A percentile compares a stretch with the other conserved stretches of the same genome.
phyloP scores from a whole-genome alignment of 2,329 filamentous ascomycete species.

The Fonsecaea multimorphosa region DNA sequence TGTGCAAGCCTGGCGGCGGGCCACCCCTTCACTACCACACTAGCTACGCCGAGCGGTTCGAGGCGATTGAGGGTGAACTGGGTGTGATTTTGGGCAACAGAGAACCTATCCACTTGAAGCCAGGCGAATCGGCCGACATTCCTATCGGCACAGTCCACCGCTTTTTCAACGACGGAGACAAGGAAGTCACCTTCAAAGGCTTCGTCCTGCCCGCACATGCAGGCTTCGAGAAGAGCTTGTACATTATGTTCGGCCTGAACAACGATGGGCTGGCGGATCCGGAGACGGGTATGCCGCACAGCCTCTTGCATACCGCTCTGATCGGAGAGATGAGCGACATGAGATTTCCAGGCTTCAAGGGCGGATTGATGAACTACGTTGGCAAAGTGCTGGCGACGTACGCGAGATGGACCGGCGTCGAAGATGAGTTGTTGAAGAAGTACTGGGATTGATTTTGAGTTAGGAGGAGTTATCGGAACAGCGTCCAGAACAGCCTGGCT shows the following conservation, averaged over 20 bases:
- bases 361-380: conserved; percentile 26
- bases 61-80: conserved; percentile 18
- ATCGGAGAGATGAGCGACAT: conserved; percentile 31
- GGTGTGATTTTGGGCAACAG: conserved; percentile 24
- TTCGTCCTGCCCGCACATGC: conserved; percentile 29
- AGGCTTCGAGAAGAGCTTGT: conserved; percentile 35
- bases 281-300: conserved; percentile 29
- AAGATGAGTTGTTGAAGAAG: conserved; percentile 31
- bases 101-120: conserved; percentile 9
- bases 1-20: conserved; percentile 34
- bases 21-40: conserved; percentile 35
- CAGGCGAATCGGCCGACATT: conserved; percentile 30
- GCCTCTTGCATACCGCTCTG: conserved; percentile 28
- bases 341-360: conserved; percentile 29
- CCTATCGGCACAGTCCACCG: conserved; percentile 28
- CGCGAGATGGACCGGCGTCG: conserved; percentile 30
- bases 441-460: conserved; percentile 30
- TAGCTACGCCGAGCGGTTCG: conserved; percentile 33
- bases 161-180: conserved; percentile 32
- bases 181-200: conserved; percentile 25
- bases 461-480: background rate
- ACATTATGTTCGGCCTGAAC: conserved; percentile 36
- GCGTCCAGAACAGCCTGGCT: no score
- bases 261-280: conserved; percentile 33
- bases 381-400: conserved; percentile 23